Base-by-base conservation (phyloP, 2,329 filamentous ascomycete species). In the Alternaria brassicae region DNA sequence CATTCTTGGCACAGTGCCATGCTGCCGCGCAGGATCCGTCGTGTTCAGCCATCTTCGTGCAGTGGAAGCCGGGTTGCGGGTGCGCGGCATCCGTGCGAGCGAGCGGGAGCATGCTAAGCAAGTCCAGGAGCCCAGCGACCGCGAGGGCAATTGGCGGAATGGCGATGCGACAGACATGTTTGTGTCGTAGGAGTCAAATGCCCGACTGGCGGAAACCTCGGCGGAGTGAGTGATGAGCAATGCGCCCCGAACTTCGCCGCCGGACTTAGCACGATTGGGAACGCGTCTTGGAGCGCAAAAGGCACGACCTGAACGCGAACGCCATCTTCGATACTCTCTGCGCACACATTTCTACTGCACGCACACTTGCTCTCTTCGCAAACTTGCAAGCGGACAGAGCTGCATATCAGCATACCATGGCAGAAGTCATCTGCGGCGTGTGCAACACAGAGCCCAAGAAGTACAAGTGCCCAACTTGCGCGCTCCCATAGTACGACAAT, bases 1-100 rank as follows among this genome's bases (percentile, higher is more conserved):
- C 87, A 92, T 91, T 40, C 80, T 83, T 2, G 86, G 84, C 15
- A 80, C 77, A 21, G 67, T 68, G 69, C 73, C 66, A 48, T 48
- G 44, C 56, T 79, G 76, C 42, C 64, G 66, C 23, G 60, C 58
- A 40, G 73, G 65, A 30, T 66, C 68, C 4, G 73, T 71, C 12
- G 72, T 74, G 32, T 76, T 77, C 40, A 78, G 44, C 66, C 67
- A 75, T 69, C 74, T 67, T 63, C 68, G 70, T 23, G 66, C 49
- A 21, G 60, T 48, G 36, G 70, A 61, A 19, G 58, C 51, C n/a
- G 63, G 56, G 52, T 65, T 71, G 28, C 63, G 62, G 34, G 61
- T 19, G 59, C 66, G 69, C 17, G 63, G 61, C 34, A 59, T 36
- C 21, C 61, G 65, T 37, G 51, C 32, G 23, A 68, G 47, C 15